Evolutionary conservation across 345 rosid genomes (phyloP).

Genomic region (Melaleuca alternifolia): DNA sequence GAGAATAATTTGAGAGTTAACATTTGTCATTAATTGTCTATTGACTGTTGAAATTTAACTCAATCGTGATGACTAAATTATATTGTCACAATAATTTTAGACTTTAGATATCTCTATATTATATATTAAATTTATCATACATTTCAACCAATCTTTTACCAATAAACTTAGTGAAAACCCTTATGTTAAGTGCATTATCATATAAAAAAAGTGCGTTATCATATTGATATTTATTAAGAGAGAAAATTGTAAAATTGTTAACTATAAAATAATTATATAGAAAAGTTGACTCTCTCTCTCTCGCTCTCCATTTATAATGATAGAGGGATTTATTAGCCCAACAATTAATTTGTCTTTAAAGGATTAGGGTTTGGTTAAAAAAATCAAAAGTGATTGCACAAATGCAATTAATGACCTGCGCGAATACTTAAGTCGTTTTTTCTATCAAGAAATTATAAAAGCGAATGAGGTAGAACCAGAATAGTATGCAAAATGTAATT

Average conservation of each 20-base stretch:
- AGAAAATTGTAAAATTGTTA: no score
- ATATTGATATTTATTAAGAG: no score
- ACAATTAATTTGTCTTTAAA: not conserved
- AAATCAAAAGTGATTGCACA: not conserved
- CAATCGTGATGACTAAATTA: not conserved
- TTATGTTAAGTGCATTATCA: not conserved
- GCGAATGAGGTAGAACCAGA: not conserved
- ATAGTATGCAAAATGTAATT: no score
- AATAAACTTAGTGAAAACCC: not conserved
- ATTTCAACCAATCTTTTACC: not conserved
- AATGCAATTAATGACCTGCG: not conserved
- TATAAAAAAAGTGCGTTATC: no score
- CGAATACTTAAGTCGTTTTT: not conserved
- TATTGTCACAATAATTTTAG: no score
- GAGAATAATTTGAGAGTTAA: not conserved
- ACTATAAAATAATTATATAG: no score
- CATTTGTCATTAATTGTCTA: not conserved
- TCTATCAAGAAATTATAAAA: not conserved
- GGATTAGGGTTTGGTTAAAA: not conserved
- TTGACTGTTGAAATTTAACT: not conserved
- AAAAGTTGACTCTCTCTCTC: no score
- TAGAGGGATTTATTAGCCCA: no score
- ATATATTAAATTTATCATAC: no score
- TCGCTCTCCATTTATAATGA: not conserved
- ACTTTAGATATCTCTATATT: not conserved